phyloP scores from a whole-genome alignment of 202 grass and related monocot genomes.

The Hordeum pubiflorum region DNA sequence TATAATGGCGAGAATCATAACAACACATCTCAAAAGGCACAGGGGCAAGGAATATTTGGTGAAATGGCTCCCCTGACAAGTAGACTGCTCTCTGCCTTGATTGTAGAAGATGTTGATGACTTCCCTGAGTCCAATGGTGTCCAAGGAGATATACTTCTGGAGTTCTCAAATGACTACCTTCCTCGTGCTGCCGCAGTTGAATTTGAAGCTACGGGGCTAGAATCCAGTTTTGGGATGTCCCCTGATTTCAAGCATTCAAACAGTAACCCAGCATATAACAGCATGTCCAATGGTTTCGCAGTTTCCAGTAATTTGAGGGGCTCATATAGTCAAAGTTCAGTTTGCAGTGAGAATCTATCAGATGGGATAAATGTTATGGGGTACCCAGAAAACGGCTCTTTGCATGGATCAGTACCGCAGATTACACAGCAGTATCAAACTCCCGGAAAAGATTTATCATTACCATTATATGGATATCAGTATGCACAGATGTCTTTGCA shows the following conservation, averaged over 20 bases:
- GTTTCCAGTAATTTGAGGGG: slow-evolving; percentile 31
- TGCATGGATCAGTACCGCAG: slow-evolving; percentile 21
- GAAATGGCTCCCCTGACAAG: slow-evolving; percentile 51
- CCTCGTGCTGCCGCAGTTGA: slow-evolving; percentile 31
- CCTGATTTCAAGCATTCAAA: slow-evolving; percentile 39
- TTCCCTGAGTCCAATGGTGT: slow-evolving; percentile 31
- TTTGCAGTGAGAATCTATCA: slow-evolving; percentile 32
- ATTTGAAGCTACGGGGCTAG: slow-evolving; percentile 20
- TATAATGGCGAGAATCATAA: slow-evolving; percentile 23
- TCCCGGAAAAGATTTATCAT: slow-evolving; percentile 1
- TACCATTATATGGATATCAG: slow-evolving; percentile 38
- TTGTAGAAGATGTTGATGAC: slow-evolving; percentile 53
- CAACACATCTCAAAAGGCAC: slow-evolving; percentile 21
- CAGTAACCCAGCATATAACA: slow-evolving; percentile 18
- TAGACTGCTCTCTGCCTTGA: slow-evolving; percentile 63
- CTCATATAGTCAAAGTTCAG: slow-evolving; percentile 29
- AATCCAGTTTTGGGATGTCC: slow-evolving; percentile 21
- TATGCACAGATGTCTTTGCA: slow-evolving; percentile 64
- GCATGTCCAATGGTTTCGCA: slow-evolving; percentile 31
- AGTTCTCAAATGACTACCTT: slow-evolving; percentile 34
- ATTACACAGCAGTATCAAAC: slow-evolving; percentile 13
- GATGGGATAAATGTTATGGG: slow-evolving; percentile 19
- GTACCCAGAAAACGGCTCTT: slow-evolving; percentile 30
- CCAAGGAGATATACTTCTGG: slow-evolving; percentile 23
- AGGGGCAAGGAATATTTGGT: slow-evolving; percentile 40